Evolutionary conservation across 352 stramenopile species (phyloP).

Genomic region (Pythium utonaiense): DNA sequence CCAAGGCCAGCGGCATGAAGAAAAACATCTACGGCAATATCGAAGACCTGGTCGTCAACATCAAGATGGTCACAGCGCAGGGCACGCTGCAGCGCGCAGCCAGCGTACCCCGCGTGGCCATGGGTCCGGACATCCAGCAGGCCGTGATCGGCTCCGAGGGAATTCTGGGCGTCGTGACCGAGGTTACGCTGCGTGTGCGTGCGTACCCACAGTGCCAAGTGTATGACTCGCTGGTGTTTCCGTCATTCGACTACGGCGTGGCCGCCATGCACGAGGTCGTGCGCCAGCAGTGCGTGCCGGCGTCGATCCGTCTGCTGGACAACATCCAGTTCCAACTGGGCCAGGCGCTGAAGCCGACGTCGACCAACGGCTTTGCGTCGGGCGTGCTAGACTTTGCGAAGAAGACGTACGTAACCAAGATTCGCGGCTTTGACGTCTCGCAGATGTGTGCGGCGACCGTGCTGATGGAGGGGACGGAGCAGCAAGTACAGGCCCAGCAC

Average conservation of each 20-base stretch:
- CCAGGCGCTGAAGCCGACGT: conserved; percentile 83
- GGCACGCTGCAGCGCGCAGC: conserved; percentile 55
- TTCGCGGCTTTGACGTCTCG: conserved; percentile 67
- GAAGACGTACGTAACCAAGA: conserved; percentile 82
- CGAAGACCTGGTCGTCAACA: conserved; percentile 89
- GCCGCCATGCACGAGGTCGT: conserved; percentile 81
- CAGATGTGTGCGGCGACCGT: conserved; percentile 86
- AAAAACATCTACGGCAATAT: conserved; percentile 95
- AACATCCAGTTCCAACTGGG: conserved; percentile 95
- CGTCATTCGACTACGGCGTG: conserved; percentile 71
- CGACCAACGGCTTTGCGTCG: conserved; percentile 39
- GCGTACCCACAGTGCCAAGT: conserved; percentile 69
- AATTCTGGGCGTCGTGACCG: conserved; percentile 92
- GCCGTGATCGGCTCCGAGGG: conserved; percentile 91
- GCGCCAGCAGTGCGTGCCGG: conserved; percentile 59
- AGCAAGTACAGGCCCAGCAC: conserved; percentile 49
- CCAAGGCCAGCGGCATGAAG: conserved; percentile 93
- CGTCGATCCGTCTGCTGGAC: conserved; percentile 90
- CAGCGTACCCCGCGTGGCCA: conserved; percentile 73
- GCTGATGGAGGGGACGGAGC: conserved; percentile 75
- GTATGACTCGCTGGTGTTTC: conserved; percentile 92
- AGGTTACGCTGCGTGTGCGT: conserved; percentile 91
- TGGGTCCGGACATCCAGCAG: conserved; percentile 88
- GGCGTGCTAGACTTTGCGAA: conserved; percentile 73
- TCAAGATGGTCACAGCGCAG: conserved; percentile 67